Evolutionary conservation across 768 basidiomycete genomes (phyloP), one percentile per base, ranked within the genome.

Genomic region (Aureoboletus auriporus): DNA sequence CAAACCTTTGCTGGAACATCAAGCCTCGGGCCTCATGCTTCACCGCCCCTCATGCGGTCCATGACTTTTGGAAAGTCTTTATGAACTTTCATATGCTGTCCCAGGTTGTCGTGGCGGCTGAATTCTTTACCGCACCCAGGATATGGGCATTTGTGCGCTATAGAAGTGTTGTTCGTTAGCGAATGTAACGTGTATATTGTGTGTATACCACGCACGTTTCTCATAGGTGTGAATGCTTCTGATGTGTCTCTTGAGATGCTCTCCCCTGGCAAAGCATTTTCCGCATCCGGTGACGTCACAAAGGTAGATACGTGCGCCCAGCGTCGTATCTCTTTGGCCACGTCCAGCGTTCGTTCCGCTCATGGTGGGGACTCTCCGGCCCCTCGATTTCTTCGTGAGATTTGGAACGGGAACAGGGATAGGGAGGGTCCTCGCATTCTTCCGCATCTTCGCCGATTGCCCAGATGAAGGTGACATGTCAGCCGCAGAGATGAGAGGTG

Each of bases 171-270:
- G 2, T 52, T 43, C 31, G 56, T 56, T 28, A 49, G 46, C 30
- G 35, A 2, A 34, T 43, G 53, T 57, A 49, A 39, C 52, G 34
- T 39, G 16, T 4, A 20, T 35, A 6, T 13, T 28, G 30, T 38
- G 50, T 12, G 40, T 14, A 34, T 35, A 26, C 39, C 41, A 57
- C 89, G 67, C 62, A 93, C 92, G 92, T 73, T 91, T 93, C 65
- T 93, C 91, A 66, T 93, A 80, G 20, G 92, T 93, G 69, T 94
- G 92, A 46, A 94, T 91, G 60, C 85, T 86, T 56, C 89, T 71
- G 35, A 93, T 78, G 65, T 94, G 92, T 53, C 93, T 74, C 75
- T 93, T 93, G 54, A 95, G 70, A 65, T 95, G 93, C 68, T 95
- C 93, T 17, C 86, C 86, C 28, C 93, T 76, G 31, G 85, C 83